Base-by-base conservation (phyloP, 805 yeast species). In the Spathaspora sp. region DNA sequence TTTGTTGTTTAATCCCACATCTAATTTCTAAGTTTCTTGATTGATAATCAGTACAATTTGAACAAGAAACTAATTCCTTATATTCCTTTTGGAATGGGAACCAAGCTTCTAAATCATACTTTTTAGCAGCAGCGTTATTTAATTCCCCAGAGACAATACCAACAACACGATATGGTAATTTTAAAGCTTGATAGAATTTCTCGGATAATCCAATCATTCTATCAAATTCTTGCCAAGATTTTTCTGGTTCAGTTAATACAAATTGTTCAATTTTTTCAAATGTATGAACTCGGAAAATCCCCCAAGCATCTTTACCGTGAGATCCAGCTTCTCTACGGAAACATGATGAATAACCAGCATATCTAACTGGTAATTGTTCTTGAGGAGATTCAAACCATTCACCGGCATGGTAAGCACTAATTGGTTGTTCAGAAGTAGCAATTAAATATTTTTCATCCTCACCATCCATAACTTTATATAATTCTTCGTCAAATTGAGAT, bases 271-370 rank as follows among this genome's bases (percentile, higher is more conserved):
- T 90, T 77, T 94, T 94, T 78, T 94, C 99, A 67, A 94, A 94
- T 56, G 96, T 96, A 69, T 94, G 99, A 53, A 94, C 98, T 77
- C 99, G 87, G 85, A 94, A 94, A 59, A 94, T 91, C 76, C 99
- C 99, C 99, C 99, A 94, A 47, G 99, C 99, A 67, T 94, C 99
- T 72, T 93, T 93, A 72, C 99, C 99, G 66, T 93, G 98, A 59
- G 97, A 86, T 60, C 99, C 99, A 53, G 99, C 99, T 78, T 94
- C 99, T 78, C 99, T 89, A 76, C 99, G 86, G 86, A 94, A 94
- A 84, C 99, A 94, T 46, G 97, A 88, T 38, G 97, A 91, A 79
- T 87, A 94, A 64, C 99, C 99, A 47, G 97, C 99, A 66, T 94
- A 94, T 75, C 96, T 88, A 57, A 90, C 82, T 55, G 99, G 99